Conservation (phyloP, 2,329 filamentous ascomycete genomes). For the Verticillium albo-atrum region DNA sequence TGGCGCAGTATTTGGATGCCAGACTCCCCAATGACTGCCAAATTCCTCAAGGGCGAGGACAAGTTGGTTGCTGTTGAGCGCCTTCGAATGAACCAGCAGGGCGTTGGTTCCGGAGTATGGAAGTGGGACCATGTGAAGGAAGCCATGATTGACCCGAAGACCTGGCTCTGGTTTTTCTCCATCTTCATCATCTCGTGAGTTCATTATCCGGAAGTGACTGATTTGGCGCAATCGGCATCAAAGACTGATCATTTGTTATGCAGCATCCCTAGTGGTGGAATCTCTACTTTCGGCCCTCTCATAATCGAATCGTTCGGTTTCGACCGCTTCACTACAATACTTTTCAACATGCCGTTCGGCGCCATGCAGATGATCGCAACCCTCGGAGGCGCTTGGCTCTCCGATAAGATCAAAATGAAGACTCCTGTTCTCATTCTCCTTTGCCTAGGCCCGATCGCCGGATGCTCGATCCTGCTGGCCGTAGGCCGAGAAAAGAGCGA, state of each 20-base stretch:
- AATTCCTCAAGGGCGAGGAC: constrained; percentile 49
- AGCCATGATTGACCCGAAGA: constrained; percentile 27
- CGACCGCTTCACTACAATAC: constrained; percentile 45
- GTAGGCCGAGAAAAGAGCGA: constrained; percentile 41
- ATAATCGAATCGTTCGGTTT: constrained; percentile 55
- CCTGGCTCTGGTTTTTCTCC: constrained; percentile 31
- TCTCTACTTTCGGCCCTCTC: constrained; percentile 51
- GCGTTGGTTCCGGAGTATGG: constrained; percentile 27
- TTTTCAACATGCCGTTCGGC: constrained; percentile 56
- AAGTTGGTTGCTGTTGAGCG: constrained; percentile 54
- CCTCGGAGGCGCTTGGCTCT: constrained; percentile 44
- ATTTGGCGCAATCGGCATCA: no score
- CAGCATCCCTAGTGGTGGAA: constrained; percentile 46
- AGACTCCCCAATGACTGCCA: constrained; percentile 55
- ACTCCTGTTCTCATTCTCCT: constrained; percentile 31
- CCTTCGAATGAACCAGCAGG: constrained; percentile 41
- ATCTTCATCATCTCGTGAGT: constrained; percentile 45
- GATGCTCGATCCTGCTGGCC: constrained; percentile 35
- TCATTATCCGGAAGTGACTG: no score
- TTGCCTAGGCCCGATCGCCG: constrained; percentile 30
- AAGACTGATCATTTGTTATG: neutral
- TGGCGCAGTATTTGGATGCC: constrained; percentile 44
- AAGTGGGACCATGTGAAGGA: constrained; percentile 32
- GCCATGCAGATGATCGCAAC: constrained; percentile 56
- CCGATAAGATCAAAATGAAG: constrained; percentile 35